These are phyloP conservation scores for Albophoma yamanashiensis DNA, from an alignment of 2,329 filamentous ascomycete genomes.

Conservation along the genomic window DNA sequence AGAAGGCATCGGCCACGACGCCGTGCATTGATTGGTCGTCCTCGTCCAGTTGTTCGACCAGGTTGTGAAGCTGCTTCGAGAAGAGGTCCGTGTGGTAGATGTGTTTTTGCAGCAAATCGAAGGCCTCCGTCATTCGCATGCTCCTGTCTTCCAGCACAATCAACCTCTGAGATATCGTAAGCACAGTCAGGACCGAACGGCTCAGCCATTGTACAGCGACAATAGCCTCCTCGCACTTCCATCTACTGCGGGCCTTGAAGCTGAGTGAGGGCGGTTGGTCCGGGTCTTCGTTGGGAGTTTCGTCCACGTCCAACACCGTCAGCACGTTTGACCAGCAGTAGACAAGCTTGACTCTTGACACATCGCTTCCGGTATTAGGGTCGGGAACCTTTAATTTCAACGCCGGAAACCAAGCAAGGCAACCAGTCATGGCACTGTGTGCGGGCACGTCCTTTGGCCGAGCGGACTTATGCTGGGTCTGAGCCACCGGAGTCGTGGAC, in stretches of 20 bases:
- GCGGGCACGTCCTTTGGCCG: constrained; percentile 84
- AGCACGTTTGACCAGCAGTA: constrained; percentile 99
- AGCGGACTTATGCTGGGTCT: constrained; percentile 90
- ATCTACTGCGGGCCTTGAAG: constrained; percentile 76
- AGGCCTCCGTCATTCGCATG: constrained; percentile 87
- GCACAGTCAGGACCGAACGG: constrained; percentile 77
- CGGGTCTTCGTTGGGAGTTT: constrained; percentile 54
- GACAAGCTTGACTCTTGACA: constrained; percentile 76
- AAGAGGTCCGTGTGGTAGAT: constrained; percentile 90
- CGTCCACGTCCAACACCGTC: constrained; percentile 81
- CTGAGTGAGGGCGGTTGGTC: constrained; percentile 69
- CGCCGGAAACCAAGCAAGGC: constrained; percentile 92
- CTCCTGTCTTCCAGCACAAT: constrained; percentile 84
- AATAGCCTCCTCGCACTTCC: constrained; percentile 90
- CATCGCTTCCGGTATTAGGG: constrained; percentile 51
- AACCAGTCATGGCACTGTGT: constrained; percentile 87
- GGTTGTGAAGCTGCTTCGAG: constrained; percentile 69
- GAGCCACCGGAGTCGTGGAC: constrained; percentile 89
- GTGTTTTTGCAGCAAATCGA: constrained; percentile 83
- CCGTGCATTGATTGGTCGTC: constrained; percentile 86
- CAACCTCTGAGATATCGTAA: constrained; percentile 89
- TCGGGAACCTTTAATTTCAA: constrained; percentile 79
- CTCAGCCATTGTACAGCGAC: constrained; percentile 96
- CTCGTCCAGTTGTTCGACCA: constrained; percentile 84
- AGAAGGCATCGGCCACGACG: constrained; percentile 92